These are phyloP conservation scores for Trypanosoma congolense DNA, from an alignment of 208 protist genomes.

Conservation along the genomic window DNA sequence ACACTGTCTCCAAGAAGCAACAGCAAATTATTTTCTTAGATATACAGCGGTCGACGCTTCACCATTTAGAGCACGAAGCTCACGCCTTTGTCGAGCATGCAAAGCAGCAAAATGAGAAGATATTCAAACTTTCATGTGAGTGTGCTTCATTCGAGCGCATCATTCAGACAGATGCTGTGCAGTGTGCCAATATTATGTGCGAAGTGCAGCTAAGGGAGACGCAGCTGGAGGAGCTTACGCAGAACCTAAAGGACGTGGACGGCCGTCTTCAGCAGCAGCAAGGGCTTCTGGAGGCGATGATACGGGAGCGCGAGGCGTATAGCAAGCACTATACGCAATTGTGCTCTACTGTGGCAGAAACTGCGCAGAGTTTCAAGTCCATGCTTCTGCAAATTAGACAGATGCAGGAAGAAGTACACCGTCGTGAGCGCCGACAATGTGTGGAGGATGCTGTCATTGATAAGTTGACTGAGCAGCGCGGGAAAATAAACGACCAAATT, in stretches of 20 bases:
- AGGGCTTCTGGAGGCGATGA: conserved; percentile 87
- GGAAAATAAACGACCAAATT: conserved; percentile 46
- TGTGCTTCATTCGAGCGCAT: conserved; percentile 74
- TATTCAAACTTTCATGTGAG: conserved; percentile 89
- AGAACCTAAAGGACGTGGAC: conserved; percentile 67
- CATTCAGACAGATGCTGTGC: conserved; percentile 48
- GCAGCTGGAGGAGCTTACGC: conserved; percentile 81
- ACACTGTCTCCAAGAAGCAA: conserved; percentile 43
- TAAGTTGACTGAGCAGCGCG: conserved; percentile 46
- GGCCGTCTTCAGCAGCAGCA: conserved; percentile 61
- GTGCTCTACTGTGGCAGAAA: conserved; percentile 91
- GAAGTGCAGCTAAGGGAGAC: conserved; percentile 84
- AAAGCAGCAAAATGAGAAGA: conserved; percentile 76
- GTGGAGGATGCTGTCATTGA: conserved; percentile 39
- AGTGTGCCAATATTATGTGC: conserved; percentile 79
- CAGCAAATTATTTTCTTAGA: conserved; percentile 78
- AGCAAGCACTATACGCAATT: conserved; percentile 94
- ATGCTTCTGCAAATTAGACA: conserved; percentile 92
- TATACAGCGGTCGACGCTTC: conserved; percentile 71
- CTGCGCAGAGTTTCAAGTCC: conserved; percentile 92
- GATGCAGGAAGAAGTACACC: conserved; percentile 92
- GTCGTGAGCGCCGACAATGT: conserved; percentile 44
- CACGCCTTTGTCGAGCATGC: conserved; percentile 78
- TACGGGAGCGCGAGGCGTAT: conserved; percentile 95
- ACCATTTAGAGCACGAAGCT: conserved; percentile 88